Conservation (phyloP, 2,329 filamentous ascomycete genomes). For the Cladosporium sphaerospermum region DNA sequence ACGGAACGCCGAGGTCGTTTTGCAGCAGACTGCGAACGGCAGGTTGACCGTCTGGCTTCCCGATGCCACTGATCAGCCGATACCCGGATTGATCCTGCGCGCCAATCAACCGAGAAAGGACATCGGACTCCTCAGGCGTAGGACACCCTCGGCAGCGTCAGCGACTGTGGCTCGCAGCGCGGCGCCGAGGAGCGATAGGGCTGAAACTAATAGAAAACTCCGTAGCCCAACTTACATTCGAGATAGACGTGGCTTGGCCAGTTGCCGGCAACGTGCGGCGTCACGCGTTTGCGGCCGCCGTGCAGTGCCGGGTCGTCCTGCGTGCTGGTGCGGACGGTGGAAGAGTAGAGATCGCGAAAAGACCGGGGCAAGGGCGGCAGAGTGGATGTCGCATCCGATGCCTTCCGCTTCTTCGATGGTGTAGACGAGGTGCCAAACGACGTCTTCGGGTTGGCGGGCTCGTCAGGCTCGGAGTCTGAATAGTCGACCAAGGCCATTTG, state of each 20-base stretch:
- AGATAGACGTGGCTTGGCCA: slow-evolving; percentile 93
- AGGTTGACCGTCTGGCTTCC: background rate
- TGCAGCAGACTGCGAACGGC: slow-evolving; percentile 61
- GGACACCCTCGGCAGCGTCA: slow-evolving; percentile 48
- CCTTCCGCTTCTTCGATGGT: slow-evolving; percentile 20
- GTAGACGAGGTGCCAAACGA: slow-evolving; percentile 2
- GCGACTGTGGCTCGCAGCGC: slow-evolving; percentile 6
- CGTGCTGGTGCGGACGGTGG: slow-evolving; percentile 68
- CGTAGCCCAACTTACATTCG: slow-evolving; percentile 61
- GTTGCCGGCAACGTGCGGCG: slow-evolving; percentile 78
- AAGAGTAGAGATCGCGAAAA: slow-evolving; percentile 88
- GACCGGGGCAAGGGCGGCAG: slow-evolving; percentile 60
- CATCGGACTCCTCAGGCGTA: slow-evolving; percentile 39
- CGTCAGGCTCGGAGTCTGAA: slow-evolving; percentile 45
- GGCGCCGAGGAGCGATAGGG: background rate
- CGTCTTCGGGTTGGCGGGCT: slow-evolving; percentile 25
- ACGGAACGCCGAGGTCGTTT: slow-evolving; percentile 68
- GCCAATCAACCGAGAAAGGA: slow-evolving; percentile 35
- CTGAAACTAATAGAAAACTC: background rate
- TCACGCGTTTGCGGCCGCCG: slow-evolving; percentile 72
- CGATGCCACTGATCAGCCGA: background rate
- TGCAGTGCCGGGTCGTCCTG: slow-evolving; percentile 80
- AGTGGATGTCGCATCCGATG: slow-evolving; percentile 7
- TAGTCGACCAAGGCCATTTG: slow-evolving; percentile 62
- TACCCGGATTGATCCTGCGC: background rate